Evolutionary conservation across 768 basidiomycete species (phyloP).

Genomic region (Leccinum longicurvipes): DNA sequence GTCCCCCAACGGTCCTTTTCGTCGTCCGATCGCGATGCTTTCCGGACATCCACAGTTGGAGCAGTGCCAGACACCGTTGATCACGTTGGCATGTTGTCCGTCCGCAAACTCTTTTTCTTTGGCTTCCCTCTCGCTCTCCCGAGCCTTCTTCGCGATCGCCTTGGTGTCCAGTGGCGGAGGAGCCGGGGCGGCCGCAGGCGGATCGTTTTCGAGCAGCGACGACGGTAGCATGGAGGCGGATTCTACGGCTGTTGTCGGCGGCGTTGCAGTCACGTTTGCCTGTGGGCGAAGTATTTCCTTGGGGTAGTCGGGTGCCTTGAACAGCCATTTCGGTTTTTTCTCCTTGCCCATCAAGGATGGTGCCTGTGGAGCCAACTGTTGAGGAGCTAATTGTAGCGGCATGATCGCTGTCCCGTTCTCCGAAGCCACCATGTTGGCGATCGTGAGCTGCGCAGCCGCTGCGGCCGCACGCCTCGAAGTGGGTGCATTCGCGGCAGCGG

Average conservation of each 20-base stretch:
- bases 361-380: slow-evolving; percentile 32
- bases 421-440: slow-evolving; percentile 88
- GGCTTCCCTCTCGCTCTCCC: slow-evolving; percentile 77
- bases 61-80: slow-evolving; percentile 91
- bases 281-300: slow-evolving; percentile 54
- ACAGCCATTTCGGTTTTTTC: slow-evolving; percentile 67
- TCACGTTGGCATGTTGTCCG: slow-evolving; percentile 76
- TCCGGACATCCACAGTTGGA: slow-evolving; percentile 94
- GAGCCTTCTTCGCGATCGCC: slow-evolving; percentile 55
- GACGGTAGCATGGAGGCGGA: slow-evolving; percentile 46
- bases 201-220: slow-evolving; percentile 60
- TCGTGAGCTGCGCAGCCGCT: slow-evolving; percentile 76
- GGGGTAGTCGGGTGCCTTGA: slow-evolving; percentile 67
- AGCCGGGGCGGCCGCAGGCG: slow-evolving; percentile 38
- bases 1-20: slow-evolving; percentile 87
- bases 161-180: slow-evolving; percentile 45
- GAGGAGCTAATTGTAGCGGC: slow-evolving; percentile 41
- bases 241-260: slow-evolving; percentile 66
- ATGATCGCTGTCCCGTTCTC: slow-evolving; percentile 73
- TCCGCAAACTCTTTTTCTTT: slow-evolving; percentile 83
- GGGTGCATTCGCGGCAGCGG: slow-evolving; percentile 62
- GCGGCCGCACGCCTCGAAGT: slow-evolving; percentile 82
- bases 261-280: slow-evolving; percentile 57
- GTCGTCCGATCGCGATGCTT: slow-evolving; percentile 75
- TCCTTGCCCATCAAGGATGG: slow-evolving; percentile 49